Evolutionary conservation across 208 protist genomes (phyloP).

Genomic region (Herpetomonas samuelpessoai): DNA sequence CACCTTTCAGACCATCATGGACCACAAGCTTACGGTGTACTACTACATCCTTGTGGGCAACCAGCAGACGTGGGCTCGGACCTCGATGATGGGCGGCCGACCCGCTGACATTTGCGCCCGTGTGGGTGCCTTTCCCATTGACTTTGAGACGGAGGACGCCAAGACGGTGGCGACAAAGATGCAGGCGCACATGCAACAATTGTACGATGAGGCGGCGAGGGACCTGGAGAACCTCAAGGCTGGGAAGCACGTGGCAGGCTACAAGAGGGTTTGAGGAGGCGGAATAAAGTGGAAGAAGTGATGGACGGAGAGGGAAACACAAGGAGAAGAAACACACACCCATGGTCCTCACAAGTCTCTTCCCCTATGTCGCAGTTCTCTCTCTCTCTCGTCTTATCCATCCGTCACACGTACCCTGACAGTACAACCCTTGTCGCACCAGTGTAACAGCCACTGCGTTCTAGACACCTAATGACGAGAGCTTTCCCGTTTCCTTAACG

Average conservation of each 20-base stretch:
- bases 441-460: no score
- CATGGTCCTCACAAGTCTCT: no score
- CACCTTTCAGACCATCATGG: conserved; percentile 54
- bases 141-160: conserved; percentile 40
- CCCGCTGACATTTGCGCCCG: conserved; percentile 44
- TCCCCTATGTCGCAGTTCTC: no score
- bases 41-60: conserved; percentile 47
- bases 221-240: conserved; percentile 8
- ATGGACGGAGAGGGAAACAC: no score
- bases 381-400: no score
- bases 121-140: conserved; percentile 27
- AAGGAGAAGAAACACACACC: no score
- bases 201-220: conserved; percentile 30
- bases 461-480: no score
- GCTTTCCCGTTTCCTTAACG: no score
- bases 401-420: no score
- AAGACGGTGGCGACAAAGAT: conserved; percentile 36
- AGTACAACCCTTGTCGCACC: no score
- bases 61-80: conserved; percentile 54
- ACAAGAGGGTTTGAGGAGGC: neutral
- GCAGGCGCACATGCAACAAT: conserved; percentile 42
- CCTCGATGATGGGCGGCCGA: conserved; percentile 36
- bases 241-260: conserved; percentile 13
- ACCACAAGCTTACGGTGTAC: conserved; percentile 50
- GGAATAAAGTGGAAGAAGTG: no score